Evolutionary conservation across 371 early-diverging fungal genomes (phyloP), one percentile per base, ranked within the genome.

Genomic region (Saksenaea vasiformis): DNA sequence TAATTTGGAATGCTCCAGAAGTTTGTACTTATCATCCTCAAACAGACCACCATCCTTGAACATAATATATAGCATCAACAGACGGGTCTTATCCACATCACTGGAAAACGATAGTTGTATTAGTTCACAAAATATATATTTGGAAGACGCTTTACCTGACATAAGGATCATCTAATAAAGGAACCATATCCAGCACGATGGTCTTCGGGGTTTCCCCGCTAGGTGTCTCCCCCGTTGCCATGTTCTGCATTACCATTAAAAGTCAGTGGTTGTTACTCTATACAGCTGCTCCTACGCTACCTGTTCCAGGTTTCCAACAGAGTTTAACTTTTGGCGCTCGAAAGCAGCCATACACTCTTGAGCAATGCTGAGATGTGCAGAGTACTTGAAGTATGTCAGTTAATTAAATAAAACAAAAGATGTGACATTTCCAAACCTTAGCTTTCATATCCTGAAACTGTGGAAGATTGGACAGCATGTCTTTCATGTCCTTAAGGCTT

Each of bases 401-500:
- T 34, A 26, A 11, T 5, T 53, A 19, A n/a, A n/a, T n/a, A n/a
- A n/a, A n/a, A 61, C 53, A 15, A 54, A 39, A 9, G 10, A 14
- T 3, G 28, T 1, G 13, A 41, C 9, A 2, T 0, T 11, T 37
- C 0, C 58, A 58, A 64, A 53, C 91, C 77, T 91, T 91, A 56
- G 89, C 83, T 72, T 96, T 95, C 79, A 95, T 85, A 35, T 95
- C 95, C 71, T 96, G 96, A 67, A 91, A 98, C 69, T 98, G 93
- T 14, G 97, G 98, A 14, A 99, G 70, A 15, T 94, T 89, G 1
- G 91, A 85, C 36, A 99, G 77, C 58, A 92, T 95, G 15, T 93
- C 94, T 61, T 93, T 93, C 93, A 99, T 91, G 53, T 93, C 90
- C 58, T 90, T 89, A 10, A 98, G 73, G 39, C 83, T 87, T 5